Conservation (phyloP, 2,329 filamentous ascomycete species). For the Coniochaeta sp. region DNA sequence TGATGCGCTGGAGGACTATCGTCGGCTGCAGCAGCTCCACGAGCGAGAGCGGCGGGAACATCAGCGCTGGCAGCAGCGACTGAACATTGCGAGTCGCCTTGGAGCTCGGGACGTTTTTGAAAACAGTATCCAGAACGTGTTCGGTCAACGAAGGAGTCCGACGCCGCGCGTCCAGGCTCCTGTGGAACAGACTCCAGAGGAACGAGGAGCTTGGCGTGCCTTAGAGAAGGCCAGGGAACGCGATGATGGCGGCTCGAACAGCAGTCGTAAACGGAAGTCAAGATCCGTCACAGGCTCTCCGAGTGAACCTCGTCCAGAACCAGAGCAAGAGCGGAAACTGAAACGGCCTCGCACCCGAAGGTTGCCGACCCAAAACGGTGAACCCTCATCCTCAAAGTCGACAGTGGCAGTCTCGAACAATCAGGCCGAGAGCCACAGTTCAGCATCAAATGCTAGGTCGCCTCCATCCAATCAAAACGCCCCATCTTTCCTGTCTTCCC, state of each 20-base stretch:
- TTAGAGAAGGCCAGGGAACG: slow-evolving; percentile 77
- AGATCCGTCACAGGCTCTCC: slow-evolving; percentile 66
- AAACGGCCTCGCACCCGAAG: slow-evolving; percentile 80
- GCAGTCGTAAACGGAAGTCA: slow-evolving; percentile 64
- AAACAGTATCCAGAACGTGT: slow-evolving; percentile 50
- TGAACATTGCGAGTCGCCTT: slow-evolving; percentile 73
- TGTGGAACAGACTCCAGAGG: slow-evolving; percentile 46
- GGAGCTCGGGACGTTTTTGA: slow-evolving; percentile 68
- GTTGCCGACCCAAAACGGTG: slow-evolving; percentile 38
- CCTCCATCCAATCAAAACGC: slow-evolving; percentile 33
- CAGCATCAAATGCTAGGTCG: slow-evolving; percentile 17
- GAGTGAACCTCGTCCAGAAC: slow-evolving; percentile 58
- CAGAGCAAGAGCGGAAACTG: slow-evolving; percentile 73
- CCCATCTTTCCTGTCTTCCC: slow-evolving; percentile 77
- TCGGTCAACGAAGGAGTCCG: slow-evolving; percentile 47
- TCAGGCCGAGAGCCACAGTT: slow-evolving; percentile 8
- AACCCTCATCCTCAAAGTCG: slow-evolving; percentile 30
- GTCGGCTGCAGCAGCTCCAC: slow-evolving; percentile 42
- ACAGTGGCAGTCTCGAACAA: slow-evolving; percentile 7
- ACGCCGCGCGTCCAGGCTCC: slow-evolving; percentile 27
- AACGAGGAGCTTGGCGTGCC: slow-evolving; percentile 87
- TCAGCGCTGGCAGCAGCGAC: slow-evolving; percentile 74
- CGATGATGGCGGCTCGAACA: slow-evolving; percentile 34
- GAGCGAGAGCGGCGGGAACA: slow-evolving; percentile 49
- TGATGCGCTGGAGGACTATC: slow-evolving; percentile 42